Evolutionary conservation across 1,284 basidiomycete species (phyloP), one percentile per base, ranked within the genome.

Genomic region (Microbotryum lychnidis-dioicae): DNA sequence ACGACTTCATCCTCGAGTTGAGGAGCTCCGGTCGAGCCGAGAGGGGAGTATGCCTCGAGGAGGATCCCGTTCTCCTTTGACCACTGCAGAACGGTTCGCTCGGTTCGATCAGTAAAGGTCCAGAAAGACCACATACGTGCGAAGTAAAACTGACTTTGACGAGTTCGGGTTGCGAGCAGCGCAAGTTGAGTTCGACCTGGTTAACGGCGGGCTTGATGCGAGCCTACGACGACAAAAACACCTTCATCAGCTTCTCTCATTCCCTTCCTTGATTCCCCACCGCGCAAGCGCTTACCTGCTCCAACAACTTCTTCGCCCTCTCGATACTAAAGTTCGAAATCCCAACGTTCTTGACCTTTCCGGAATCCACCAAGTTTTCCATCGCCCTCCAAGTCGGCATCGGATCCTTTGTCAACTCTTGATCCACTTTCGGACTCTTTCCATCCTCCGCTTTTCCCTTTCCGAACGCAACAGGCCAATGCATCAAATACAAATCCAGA

Each of bases 141-240:
- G 49, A 45, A 45, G 55, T 54, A 50, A 33, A 16, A 57, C 80
- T 44, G 25, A 67, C 64, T 50, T 83, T 78, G 60, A 89, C 76
- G 45, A 93, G 80, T 69, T 90, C 87, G 1, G 85, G 84, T 74
- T 93, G 89, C 21, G 90, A 87, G 74, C 86, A 84, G 80, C 83
- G 87, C 74, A 82, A 87, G 75, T 81, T 89, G 37, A 91, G 80
- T 73, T 92, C 91, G 57, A 92, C 86, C 73, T 91, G 85, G 72
- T 88, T 86, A 62, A 89, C 82, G 33, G 86, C 89, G 44, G 80
- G 80, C 68, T 77, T 74, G 73, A 79, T 77, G 66, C 73, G 76
- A 59, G 75, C 64, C 54, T 42, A 50, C 50, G n/a, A 18, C 44
- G 21, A 31, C 29, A 31, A 31, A 10, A 31, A 9, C 31, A 31